phyloP scores from a whole-genome alignment of 148 eudicot species.

The Vaccinium vitisidaea region DNA sequence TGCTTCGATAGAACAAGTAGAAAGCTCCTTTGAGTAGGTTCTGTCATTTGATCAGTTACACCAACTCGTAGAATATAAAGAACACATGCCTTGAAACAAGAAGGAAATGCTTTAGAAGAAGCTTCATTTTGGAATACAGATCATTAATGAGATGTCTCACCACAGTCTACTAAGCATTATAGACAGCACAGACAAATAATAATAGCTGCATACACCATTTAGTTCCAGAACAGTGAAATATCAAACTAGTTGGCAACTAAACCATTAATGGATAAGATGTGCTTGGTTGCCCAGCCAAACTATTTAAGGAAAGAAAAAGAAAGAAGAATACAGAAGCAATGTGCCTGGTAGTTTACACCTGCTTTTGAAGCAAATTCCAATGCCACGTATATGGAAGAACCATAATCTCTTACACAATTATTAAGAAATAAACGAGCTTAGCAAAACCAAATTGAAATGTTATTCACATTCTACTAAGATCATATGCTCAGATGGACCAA shows the following conservation, averaged over 20 bases:
- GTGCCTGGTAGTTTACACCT: not conserved
- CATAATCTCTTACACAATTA: not conserved
- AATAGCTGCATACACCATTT: not conserved
- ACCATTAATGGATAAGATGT: not conserved
- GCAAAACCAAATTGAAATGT: not conserved
- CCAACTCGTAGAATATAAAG: constrained; percentile 95
- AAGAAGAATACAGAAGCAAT: not conserved
- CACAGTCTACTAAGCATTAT: constrained; percentile 3
- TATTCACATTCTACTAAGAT: constrained; percentile 5
- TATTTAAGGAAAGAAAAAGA: not conserved
- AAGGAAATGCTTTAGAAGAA: constrained; percentile 34
- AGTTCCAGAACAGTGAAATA: not conserved
- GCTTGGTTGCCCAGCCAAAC: not conserved
- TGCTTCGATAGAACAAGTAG: constrained; percentile 80
- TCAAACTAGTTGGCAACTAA: not conserved
- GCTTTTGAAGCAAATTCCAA: constrained; percentile 6
- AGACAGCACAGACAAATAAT: constrained; percentile 1
- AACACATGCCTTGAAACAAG: constrained; percentile 87
- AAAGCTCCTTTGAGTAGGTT: constrained; percentile 95
- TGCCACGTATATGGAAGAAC: not conserved
- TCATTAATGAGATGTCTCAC: not conserved
- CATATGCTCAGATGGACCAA: not conserved
- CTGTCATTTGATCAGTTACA: constrained; percentile 92
- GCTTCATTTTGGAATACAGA: constrained; percentile 12
- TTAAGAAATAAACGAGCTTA: not conserved